Base-by-base conservation (phyloP, 1,284 basidiomycete species). In the Pterula multifida region DNA sequence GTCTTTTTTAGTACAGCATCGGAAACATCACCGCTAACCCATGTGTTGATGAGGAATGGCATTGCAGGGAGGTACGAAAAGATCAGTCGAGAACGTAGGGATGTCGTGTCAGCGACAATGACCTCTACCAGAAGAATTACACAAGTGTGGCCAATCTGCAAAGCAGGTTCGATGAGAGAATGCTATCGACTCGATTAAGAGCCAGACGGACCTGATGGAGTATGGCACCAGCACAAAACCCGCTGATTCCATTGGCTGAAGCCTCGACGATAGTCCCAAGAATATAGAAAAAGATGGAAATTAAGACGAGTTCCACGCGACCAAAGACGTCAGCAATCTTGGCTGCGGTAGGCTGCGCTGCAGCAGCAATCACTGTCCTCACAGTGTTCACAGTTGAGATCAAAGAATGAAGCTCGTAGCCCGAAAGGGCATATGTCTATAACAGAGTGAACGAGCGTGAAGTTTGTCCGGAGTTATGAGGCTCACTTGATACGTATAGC, bases 11-110 rank as follows among this genome's bases (percentile, higher is more conserved):
- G 51, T 4, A 64, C 61, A 0, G 64, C 57, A 1, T 53, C 35
- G 9, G 63, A 58, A 47, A 68, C 56, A 47, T 67, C 57, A 22
- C 67, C 67, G 13, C 57, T 58, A 2, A 68, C 61, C 67, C 66
- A 68, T 12, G 64, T 57, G 51, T 68, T 68, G 57, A 68, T 67
- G 42, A 67, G 42, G 60, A 64, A 68, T 0, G 68, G 69, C 39
- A 60, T 45, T 0, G 68, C 66, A 2, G 68, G 67, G 45, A 70
- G 60, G 58, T 61, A 70, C 2, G 64, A 65, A 55, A 66, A 64
- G 54, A 70, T 59, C 3, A 71, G 56, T 49, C 69, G 65, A 48
- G 61, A 62, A 48, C 65, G 61, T 6, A 70, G 60, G 2, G 61
- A 62, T 0, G 68, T 66, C 19, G 61, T 56, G 56, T 72, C 69